These are phyloP conservation scores for Peribolospora baueri DNA, from an alignment of 768 basidiomycete species.

Conservation along the genomic window DNA sequence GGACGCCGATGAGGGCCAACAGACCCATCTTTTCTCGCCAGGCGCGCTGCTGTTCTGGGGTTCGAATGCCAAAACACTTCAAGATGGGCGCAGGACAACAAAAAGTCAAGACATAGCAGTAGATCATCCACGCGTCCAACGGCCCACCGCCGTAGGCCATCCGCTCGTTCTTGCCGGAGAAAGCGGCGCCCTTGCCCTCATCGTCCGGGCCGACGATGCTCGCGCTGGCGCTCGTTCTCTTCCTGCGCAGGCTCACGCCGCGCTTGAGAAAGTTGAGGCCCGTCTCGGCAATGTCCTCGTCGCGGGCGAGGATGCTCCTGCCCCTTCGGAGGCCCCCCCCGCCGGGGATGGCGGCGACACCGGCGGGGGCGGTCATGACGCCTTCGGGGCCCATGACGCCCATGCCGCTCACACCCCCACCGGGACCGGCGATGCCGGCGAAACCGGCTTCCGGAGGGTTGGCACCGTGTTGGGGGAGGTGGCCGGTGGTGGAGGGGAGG, in stretches of 20 bases:
- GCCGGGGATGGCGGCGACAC: constrained; percentile 12
- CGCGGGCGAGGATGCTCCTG: constrained; percentile 65
- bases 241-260: constrained; percentile 51
- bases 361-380: constrained; percentile 6
- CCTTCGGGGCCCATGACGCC: background rate
- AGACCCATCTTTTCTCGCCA: constrained; percentile 98
- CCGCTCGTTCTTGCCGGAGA: constrained; percentile 23
- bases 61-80: constrained; percentile 54
- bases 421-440: background rate
- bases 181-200: constrained; percentile 24
- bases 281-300: constrained; percentile 64
- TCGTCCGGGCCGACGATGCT: background rate
- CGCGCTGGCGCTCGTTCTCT: constrained; percentile 24
- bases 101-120: constrained; percentile 61
- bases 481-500: constrained; percentile 57
- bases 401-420: too few species aligned
- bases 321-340: constrained; percentile 42
- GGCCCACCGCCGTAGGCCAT: constrained; percentile 24
- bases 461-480: constrained; percentile 32
- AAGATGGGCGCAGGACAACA: constrained; percentile 60
- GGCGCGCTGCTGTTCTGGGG: constrained; percentile 77
- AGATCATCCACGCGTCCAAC: constrained; percentile 71
- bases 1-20: constrained; percentile 44
- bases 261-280: constrained; percentile 81
- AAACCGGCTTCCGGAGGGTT: background rate